These are phyloP conservation scores for Paraglomus brasilianum DNA, from an alignment of 192 early-diverging fungal genomes.

Conservation along the genomic window DNA sequence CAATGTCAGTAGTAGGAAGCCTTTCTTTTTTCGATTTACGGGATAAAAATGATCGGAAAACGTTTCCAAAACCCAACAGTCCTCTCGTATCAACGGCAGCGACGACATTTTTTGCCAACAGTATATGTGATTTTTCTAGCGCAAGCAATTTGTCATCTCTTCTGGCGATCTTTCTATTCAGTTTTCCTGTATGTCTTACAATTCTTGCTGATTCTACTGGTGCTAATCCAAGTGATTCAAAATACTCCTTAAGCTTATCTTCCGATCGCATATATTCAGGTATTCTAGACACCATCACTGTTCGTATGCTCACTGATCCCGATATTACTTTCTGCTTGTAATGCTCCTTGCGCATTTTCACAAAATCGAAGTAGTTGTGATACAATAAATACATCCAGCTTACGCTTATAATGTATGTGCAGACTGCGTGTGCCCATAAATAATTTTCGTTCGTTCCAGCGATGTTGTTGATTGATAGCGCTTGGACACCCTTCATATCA, in stretches of 20 bases:
- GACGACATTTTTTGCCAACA: constrained; percentile 39
- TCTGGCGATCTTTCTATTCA: constrained; percentile 44
- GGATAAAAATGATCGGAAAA: not conserved
- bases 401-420: constrained; percentile 47
- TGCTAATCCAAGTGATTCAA: constrained; percentile 55
- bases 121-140: constrained; percentile 51
- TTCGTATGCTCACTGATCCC: constrained; percentile 45
- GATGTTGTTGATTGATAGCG: constrained; percentile 49
- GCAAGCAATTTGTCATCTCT: constrained; percentile 42
- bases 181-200: constrained; percentile 48
- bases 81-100: constrained; percentile 29
- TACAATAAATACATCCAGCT: constrained; percentile 57
- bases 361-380: constrained; percentile 55
- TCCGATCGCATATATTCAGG: constrained; percentile 51
- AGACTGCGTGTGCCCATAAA: constrained; percentile 56
- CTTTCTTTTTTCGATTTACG: not conserved
- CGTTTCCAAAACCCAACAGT: constrained; percentile 1
- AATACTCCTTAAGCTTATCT: constrained; percentile 47
- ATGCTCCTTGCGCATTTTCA: constrained; percentile 48
- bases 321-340: constrained; percentile 36
- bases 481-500: constrained; percentile 21
- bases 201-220: constrained; percentile 52
- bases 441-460: constrained; percentile 27
- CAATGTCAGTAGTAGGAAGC: not conserved
- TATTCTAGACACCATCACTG: constrained; percentile 56